Evolutionary conservation across 306 rosid species (phyloP), one percentile per base, ranked within the genome.

Genomic region (Trichosanthes truncata): DNA sequence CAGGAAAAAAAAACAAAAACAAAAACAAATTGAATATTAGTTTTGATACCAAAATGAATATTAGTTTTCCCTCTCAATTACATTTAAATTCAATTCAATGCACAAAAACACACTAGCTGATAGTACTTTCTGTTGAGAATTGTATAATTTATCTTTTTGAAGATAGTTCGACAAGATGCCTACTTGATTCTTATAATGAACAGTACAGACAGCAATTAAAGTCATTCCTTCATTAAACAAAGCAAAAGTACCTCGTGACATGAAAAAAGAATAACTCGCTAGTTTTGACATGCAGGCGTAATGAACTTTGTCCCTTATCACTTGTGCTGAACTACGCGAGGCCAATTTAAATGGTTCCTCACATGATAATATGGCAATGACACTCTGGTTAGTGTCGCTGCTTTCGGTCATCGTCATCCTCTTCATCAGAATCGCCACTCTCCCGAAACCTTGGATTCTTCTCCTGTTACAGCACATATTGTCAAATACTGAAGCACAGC

Each of bases 381-480:
- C 63, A 18, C 62, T 31, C 10, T 6, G 29, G 78, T 81, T 81
- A 92, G 79, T 81, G 77, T 78, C 83, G 85, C 46, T 84, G 87
- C 78, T 91, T 92, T 52, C 89, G 72, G 79, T 90, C 97, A 85
- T 94, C 97, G 20, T 94, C 98, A 41, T 93, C 98, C 0, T 94
- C 98, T 1, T 94, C 98, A 78, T 94, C 98, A 41, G 97, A 92
- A 87, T 94, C 97, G 13, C 97, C 98, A 62, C 98, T 92, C 91
- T 92, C 97, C 23, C 98, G 97, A 82, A 94, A 94, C 74, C 98
- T 90, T 49, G 98, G 98, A 86, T 94, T 94, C 85, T 94, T 94
- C 82, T 92, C 97, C 98, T 94, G 89, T 68, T 65, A 82, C 53
- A 83, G 66, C 53, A 81, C 13, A 3, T 17, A 31, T 4, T 17